These are phyloP conservation scores for Solanum pimpinellifolium DNA, from an alignment of 257 asterid genomes.

Conservation along the genomic window DNA sequence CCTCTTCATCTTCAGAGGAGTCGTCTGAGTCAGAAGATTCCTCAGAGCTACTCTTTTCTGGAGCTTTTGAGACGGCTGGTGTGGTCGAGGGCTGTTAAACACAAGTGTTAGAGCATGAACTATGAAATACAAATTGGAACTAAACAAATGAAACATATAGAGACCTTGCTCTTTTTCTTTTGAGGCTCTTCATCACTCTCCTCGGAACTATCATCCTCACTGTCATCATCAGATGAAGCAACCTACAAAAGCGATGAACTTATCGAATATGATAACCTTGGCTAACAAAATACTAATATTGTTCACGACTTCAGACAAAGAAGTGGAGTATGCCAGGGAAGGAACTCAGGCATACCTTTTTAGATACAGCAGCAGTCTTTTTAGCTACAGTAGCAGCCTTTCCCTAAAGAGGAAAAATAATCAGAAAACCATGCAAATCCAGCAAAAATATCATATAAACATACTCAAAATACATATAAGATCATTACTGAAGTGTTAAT, in stretches of 20 bases:
- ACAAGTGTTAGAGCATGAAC: background rate
- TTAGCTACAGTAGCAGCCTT: background rate
- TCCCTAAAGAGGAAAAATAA: constrained; percentile 13
- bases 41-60: constrained; percentile 27
- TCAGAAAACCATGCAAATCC: constrained; percentile 15
- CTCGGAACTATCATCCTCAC: constrained; percentile 30
- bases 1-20: constrained; percentile 49
- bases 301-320: background rate
- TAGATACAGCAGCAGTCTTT: background rate
- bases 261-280: background rate
- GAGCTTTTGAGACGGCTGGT: background rate
- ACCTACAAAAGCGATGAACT: background rate
- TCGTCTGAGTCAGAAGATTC: constrained; percentile 40
- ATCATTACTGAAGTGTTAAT: background rate
- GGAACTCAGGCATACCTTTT: background rate
- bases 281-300: background rate
- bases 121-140: background rate
- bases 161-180: constrained; percentile 32
- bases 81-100: background rate
- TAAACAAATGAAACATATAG: constrained; percentile 4
- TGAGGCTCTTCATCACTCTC: constrained; percentile 46
- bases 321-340: background rate
- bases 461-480: background rate
- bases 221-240: background rate
- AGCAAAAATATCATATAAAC: background rate